Base-by-base conservation (phyloP, 2,329 filamentous ascomycete species). In the Exophiala spinifera region DNA sequence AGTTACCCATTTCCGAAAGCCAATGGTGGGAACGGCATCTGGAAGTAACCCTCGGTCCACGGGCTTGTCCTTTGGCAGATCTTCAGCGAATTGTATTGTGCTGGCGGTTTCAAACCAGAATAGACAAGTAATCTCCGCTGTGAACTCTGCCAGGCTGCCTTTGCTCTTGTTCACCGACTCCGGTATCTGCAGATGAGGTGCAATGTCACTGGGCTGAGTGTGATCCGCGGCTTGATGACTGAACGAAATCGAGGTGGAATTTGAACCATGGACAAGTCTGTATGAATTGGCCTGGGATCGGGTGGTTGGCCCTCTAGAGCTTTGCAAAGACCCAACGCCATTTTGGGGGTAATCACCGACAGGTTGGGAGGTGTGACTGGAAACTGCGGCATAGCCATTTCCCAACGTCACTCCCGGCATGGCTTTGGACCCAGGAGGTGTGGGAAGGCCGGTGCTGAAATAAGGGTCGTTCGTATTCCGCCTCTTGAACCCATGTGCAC, bases 41-140 rank as follows among this genome's bases (percentile, higher is more conserved):
- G 80, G 72, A 10, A 84, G 81, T 7, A 96, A 76, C 28, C 80
- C 74, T 52, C 79, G 73, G 44, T 74, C 67, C 7, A 71, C 70
- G 34, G 72, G 71, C 4, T 82, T 74, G 8, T 84, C 82, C 17
- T 56, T 42, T 10, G 57, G 54, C 2, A 60, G 42, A 48, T 59
- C 42, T 67, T 91, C 87, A 34, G 91, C 89, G 53, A 83, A 80
- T 63, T 87, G 82, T 14, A 97, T 76, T 19, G 87, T 87, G n/a
- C 87, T 81, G 40, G 88, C 87, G 14, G 87, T 88, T 72, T 97
- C 91, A 69, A 97, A 97, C 92, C 94, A 97, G 74, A 97, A 96
- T 13, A 99, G 79, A 67, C 92, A 96, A 11, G 92, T 95, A 72
- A 97, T 89, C 89, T 91, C 83, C 53, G 90, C 89, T 49, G 89